Evolutionary conservation across 257 asterid genomes (phyloP), one percentile per base, ranked within the genome.

Genomic region (Datura wrightii): DNA sequence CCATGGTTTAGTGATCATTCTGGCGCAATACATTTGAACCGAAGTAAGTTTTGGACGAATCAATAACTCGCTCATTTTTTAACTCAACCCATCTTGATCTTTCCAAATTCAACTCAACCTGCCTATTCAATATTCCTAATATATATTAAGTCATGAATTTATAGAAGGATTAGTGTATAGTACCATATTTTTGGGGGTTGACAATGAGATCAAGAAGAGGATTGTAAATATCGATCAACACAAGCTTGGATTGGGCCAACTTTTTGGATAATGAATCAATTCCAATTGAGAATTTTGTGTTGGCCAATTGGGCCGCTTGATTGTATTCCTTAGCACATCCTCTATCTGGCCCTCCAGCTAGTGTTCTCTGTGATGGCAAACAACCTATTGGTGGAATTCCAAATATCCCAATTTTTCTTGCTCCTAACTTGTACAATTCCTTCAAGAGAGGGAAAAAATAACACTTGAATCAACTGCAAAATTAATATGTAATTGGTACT

Each of bases 371-470:
- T 42, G 89, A 62, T 44, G 94, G 94, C 67, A 90, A 19, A 60
- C 94, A 92, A 42, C 95, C 95, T 13, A 89, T 44, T 8, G 92
- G 92, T 3, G 92, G 93, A 2, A 86, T 3, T 16, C 92, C 83
- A 74, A 90, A 89, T 50, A 92, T 83, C 14, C 83, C 92, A 6
- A 86, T 36, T 81, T 85, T 89, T 88, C 92, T 79, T 55, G 88
- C 92, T 4, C 95, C 95, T 18, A 89, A 79, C 0, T 84, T 86
- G 44, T 83, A 85, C 44, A 90, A 41, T 69, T 89, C 89, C 90
- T 89, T 65, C 78, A 63, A 62, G 24, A 13, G 13, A 24, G 42
- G 4, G 42, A 39, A 39, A 31, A 24, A 56, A 0, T 39, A 39
- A 69, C 44, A 16, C 3, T 3, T 39, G 34, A 39, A 41, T 41